Conservation (phyloP, 2,329 filamentous ascomycete genomes). For the Fusarium palustre region DNA sequence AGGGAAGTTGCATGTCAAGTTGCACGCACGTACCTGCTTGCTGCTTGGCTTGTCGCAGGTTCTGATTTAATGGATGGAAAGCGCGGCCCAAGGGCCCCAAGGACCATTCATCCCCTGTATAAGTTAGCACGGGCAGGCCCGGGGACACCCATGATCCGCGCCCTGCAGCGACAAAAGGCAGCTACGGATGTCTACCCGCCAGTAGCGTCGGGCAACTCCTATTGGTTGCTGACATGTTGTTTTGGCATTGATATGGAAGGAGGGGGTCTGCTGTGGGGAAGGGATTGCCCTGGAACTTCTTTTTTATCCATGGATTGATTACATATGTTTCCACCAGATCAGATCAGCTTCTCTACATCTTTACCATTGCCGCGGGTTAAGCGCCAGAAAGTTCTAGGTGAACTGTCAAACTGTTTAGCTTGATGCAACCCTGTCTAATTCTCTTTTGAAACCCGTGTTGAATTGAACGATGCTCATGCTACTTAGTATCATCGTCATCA, state of each 20-base stretch:
- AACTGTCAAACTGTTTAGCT: constrained; percentile 25
- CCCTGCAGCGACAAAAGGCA: constrained; percentile 21
- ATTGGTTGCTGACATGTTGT: constrained; percentile 30
- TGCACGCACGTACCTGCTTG: constrained; percentile 31
- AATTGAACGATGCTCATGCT: background rate
- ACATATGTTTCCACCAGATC: background rate
- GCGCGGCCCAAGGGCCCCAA: constrained; percentile 37
- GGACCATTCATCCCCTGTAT: constrained; percentile 27
- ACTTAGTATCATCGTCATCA: constrained; percentile 1
- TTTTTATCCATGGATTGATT: no score
- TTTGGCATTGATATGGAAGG: constrained; percentile 29
- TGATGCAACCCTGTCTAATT: background rate
- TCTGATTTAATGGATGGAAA: constrained; percentile 42
- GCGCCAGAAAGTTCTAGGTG: constrained; percentile 39
- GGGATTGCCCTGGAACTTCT: constrained; percentile 20
- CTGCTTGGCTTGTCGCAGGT: constrained; percentile 30
- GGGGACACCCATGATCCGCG: constrained; percentile 35
- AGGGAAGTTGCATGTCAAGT: constrained; percentile 36
- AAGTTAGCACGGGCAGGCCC: constrained; percentile 9
- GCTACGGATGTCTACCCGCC: constrained; percentile 24
- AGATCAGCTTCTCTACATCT: background rate
- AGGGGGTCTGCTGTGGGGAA: constrained; percentile 31
- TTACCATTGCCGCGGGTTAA: constrained; percentile 35
- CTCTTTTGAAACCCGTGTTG: background rate
- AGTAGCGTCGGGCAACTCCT: constrained; percentile 24